Conservation (phyloP, 371 early-diverging fungal genomes). For the Dentiscutata heterogama region DNA sequence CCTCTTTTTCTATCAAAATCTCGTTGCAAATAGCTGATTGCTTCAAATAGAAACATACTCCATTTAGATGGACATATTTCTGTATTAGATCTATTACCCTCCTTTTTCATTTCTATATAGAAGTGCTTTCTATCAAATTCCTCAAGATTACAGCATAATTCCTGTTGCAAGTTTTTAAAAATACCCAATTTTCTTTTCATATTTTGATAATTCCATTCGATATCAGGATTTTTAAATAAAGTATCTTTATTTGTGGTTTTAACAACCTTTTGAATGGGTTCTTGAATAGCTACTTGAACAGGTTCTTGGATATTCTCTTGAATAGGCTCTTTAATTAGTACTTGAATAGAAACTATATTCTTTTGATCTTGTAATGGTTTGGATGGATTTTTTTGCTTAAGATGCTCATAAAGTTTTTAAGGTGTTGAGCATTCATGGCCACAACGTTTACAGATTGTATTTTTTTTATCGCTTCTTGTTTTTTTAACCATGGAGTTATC, state of each 20-base stretch:
- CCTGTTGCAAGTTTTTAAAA: constrained; percentile 11
- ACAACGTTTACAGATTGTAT: too few relatives aligned
- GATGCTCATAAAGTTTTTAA: constrained; percentile 4
- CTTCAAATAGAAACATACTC: neutral
- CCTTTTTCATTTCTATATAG: neutral
- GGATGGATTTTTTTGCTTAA: constrained; percentile 22
- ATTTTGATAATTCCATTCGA: constrained; percentile 3
- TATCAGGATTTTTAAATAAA: neutral
- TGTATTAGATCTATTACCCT: neutral
- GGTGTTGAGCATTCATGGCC: too few relatives aligned
- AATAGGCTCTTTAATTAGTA: neutral
- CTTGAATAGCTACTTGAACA: neutral
- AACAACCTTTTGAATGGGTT: neutral
- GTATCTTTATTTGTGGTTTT: neutral
- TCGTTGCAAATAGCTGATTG: neutral
- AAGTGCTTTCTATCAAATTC: neutral
- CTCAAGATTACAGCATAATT: neutral
- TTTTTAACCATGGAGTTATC: neutral
- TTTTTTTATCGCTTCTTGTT: neutral
- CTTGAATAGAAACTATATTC: neutral
- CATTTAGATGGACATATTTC: neutral
- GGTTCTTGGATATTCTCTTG: neutral
- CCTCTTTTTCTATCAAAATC: neutral
- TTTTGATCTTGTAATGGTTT: neutral
- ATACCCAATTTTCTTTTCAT: constrained; percentile 10